Base-by-base conservation (phyloP, 140 eudicot species). In the Bidens hawaiensis region DNA sequence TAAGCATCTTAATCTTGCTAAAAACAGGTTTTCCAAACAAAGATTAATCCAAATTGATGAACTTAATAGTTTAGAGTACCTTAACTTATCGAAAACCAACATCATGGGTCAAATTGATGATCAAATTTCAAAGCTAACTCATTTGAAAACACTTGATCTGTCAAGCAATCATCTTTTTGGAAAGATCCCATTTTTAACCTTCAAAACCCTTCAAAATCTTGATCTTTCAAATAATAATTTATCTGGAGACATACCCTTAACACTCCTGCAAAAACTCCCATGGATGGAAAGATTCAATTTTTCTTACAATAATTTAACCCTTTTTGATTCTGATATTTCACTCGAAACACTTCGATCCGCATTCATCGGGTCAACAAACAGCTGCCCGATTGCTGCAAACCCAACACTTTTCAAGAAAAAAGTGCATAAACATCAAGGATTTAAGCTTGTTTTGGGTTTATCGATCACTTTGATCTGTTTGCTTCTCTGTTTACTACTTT, bases 331-430 rank as follows among this genome's bases (percentile, higher is more conserved):
- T 2, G 75, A 60, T n/a, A 54, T 89, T 22, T 69, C 90, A 12
- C 74, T 63, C 2, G 48, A 75, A 82, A 83, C 80, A 43, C 75
- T 85, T 30, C 62, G 54, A 53, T 51, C 90, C 1, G 80, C 97
- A n/a, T 89, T 89, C 75, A 70, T 85, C 6, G 97, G 95, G 26
- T 80, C 88, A 23, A 42, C 76, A 1, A 82, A 78, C 43, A 82
- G 88, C 53, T 89, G 96, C 64, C 97, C 97, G 0, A 78, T 89
- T 27, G 95, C 97, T 31, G 97, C 90, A 53, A 80, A 89, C 62
- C 91, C 91, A 16, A 69, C 64, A 30, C 73, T 82, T 53, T 82
- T 85, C 68, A 76, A 59, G 50, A 76, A 55, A 58, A 82, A 76
- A 68, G 18, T 77, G 6, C 81, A 73, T 42, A 78, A 57, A 12